Conservation (phyloP, 192 early-diverging fungal species). For the Coemansia sp. region DNA sequence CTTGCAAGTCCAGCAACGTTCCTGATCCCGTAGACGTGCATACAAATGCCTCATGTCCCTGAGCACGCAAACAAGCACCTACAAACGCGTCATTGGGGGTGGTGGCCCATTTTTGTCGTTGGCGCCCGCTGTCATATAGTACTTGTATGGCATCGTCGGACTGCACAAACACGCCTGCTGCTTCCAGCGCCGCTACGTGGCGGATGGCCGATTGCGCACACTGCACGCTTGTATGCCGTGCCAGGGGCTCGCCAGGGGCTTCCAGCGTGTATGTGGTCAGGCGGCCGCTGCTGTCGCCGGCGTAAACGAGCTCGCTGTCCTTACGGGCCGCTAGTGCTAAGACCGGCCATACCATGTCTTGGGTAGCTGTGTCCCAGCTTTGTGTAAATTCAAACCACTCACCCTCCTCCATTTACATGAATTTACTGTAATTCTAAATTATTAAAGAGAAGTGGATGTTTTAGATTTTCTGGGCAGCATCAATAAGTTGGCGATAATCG, state of each 20-base stretch:
- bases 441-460: conserved; percentile 1
- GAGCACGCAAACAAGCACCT: conserved; percentile 5
- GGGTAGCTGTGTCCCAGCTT: conserved; percentile 19
- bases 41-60: conserved; percentile 42
- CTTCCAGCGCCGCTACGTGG: conserved; percentile 61
- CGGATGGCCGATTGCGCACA: conserved; percentile 65
- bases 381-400: conserved; percentile 44
- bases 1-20: conserved; percentile 31
- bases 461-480: conserved; percentile 50
- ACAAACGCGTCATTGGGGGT: conserved; percentile 55
- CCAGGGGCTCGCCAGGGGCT: conserved; percentile 42
- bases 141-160: conserved; percentile 63
- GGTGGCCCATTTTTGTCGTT: conserved; percentile 44
- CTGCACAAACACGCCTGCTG: conserved; percentile 62
- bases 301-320: conserved; percentile 81
- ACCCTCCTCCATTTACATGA: conserved; percentile 6
- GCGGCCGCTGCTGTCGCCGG: conserved; percentile 78
- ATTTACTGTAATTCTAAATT: conserved; percentile 1
- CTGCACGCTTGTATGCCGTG: conserved; percentile 70
- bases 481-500: conserved; percentile 64
- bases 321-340: conserved; percentile 55
- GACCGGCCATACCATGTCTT: conserved; percentile 27
- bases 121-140: conserved; percentile 53
- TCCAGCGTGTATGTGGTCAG: conserved; percentile 62
- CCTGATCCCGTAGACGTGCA: conserved; percentile 39